Conservation (phyloP, 2,329 filamentous ascomycete species). For the Sporothrix inflata region DNA sequence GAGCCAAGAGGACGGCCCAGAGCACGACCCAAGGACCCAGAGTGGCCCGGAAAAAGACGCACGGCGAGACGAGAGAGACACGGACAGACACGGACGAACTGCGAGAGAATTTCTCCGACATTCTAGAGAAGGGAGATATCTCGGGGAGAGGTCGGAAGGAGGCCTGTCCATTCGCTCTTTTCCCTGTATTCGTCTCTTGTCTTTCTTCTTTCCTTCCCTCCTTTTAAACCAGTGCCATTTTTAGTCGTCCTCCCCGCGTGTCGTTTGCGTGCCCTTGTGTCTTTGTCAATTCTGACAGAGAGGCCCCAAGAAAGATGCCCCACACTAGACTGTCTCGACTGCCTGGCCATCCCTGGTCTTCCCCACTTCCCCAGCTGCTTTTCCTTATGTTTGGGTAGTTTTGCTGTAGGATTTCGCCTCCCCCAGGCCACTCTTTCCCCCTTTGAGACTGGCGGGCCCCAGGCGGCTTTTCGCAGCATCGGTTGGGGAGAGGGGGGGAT, state of each 20-base stretch:
- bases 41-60: neutral
- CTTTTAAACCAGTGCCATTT: neutral
- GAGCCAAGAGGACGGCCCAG: neutral
- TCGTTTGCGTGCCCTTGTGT: neutral
- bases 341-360: neutral
- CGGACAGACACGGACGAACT: neutral
- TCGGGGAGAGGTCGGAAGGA: neutral
- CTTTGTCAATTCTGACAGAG: constrained; percentile 15
- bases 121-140: neutral
- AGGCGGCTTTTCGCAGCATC: neutral
- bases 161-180: neutral
- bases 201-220: neutral
- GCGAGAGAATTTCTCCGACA: neutral
- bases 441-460: neutral
- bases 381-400: no score
- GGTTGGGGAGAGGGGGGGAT: neutral
- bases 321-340: neutral
- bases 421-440: neutral
- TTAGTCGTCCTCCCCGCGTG: neutral
- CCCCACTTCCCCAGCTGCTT: constrained; percentile 11
- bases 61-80: neutral
- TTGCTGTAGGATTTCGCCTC: neutral
- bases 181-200: neutral
- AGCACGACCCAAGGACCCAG: neutral
- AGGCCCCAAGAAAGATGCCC: neutral